These are phyloP conservation scores for Rhodotorula mucilaginosa DNA, from an alignment of 1,284 basidiomycete genomes.

Conservation along the genomic window DNA sequence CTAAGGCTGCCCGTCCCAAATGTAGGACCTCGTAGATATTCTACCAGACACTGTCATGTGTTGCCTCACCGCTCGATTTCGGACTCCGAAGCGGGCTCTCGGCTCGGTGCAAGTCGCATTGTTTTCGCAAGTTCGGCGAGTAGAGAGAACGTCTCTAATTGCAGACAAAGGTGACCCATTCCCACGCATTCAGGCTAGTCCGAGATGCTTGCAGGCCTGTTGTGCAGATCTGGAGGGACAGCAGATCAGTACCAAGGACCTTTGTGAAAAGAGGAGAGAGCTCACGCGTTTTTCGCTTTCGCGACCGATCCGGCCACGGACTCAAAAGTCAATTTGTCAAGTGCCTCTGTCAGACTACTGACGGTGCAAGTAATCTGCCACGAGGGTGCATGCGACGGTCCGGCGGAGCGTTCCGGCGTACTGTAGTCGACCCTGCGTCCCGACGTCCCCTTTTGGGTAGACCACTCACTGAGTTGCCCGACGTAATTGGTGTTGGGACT, in stretches of 20 bases:
- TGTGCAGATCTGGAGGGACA: neutral
- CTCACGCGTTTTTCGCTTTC: too few species aligned
- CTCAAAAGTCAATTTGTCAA: neutral
- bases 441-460: neutral
- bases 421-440: neutral
- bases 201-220: neutral
- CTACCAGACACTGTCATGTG: too few species aligned
- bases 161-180: neutral
- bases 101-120: too few species aligned
- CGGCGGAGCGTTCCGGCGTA: neutral
- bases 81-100: too few species aligned
- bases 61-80: too few species aligned
- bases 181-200: neutral
- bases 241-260: neutral
- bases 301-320: neutral
- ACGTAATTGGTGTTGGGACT: neutral
- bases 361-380: neutral
- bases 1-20: too few species aligned
- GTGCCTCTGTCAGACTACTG: too few species aligned
- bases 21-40: too few species aligned
- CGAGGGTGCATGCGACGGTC: neutral
- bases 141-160: too few species aligned
- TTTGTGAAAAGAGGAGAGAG: neutral
- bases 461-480: neutral
- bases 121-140: too few species aligned